phyloP scores from a whole-genome alignment of 495 filamentous ascomycete species.

The Aspergillus panamensis region DNA sequence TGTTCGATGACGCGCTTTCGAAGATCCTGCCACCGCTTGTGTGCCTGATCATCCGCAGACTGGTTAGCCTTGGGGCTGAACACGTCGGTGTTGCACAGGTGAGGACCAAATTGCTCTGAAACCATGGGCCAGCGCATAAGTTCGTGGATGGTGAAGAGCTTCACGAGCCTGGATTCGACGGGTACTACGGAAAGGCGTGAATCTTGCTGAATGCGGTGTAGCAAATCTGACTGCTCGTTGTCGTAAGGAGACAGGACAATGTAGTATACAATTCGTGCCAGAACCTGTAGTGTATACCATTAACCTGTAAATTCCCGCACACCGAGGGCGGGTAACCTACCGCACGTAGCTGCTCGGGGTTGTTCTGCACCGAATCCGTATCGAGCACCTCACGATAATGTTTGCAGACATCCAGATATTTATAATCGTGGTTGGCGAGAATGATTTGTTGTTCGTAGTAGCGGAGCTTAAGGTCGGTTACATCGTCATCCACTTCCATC shows the following conservation, averaged over 20 bases:
- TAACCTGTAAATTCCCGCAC: slow-evolving; percentile 1
- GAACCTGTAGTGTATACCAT: slow-evolving; percentile 48
- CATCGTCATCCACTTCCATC: slow-evolving; percentile 77
- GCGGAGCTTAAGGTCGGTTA: slow-evolving; percentile 90
- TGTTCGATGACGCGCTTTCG: slow-evolving; percentile 98
- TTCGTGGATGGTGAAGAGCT: slow-evolving; percentile 92
- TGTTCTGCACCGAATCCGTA: slow-evolving; percentile 88
- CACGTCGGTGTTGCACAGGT: slow-evolving; percentile 87
- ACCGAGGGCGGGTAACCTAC: slow-evolving; percentile 48
- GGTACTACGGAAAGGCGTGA: slow-evolving; percentile 64
- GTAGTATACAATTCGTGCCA: slow-evolving; percentile 95
- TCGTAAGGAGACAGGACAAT: slow-evolving; percentile 94
- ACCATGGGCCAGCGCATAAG: slow-evolving; percentile 98
- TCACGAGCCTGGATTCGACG: slow-evolving; percentile 74
- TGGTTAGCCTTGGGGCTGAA: slow-evolving; percentile 60
- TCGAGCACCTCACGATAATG: slow-evolving; percentile 94
- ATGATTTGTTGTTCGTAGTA: slow-evolving; percentile 97
- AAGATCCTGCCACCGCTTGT: slow-evolving; percentile 84
- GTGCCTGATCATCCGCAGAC: slow-evolving; percentile 67
- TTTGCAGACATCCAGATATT: slow-evolving; percentile 96
- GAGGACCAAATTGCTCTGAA: slow-evolving; percentile 76
- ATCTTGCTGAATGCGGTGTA: slow-evolving; percentile 80
- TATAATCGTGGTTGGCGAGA: slow-evolving; percentile 91
- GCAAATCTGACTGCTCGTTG: slow-evolving; percentile 96
- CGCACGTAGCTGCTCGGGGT: slow-evolving; percentile 75